phyloP scores from a whole-genome alignment of 2,329 filamentous ascomycete species.

The Conoideocrella luteorostrata region DNA sequence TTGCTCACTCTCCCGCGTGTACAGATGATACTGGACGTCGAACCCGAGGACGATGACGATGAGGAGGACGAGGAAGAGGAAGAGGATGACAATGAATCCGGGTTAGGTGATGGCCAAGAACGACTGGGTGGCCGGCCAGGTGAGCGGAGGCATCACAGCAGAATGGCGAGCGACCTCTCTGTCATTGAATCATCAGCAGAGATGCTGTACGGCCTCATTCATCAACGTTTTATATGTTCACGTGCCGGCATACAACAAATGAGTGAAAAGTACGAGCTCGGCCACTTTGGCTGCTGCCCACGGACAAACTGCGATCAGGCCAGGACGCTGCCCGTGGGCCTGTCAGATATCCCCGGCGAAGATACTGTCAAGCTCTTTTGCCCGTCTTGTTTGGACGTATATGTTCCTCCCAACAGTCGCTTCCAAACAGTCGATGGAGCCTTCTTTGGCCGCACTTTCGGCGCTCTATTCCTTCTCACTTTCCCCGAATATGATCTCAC shows the following conservation, averaged over 20 bases:
- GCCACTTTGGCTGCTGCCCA: conserved; percentile 95
- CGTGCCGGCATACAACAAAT: conserved; percentile 96
- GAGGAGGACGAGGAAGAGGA: conserved; percentile 75
- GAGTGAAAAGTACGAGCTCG: conserved; percentile 97
- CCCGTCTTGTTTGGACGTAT: conserved; percentile 92
- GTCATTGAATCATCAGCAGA: conserved; percentile 98
- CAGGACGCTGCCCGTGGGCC: conserved; percentile 85
- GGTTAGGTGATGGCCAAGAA: conserved; percentile 52
- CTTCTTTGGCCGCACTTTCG: conserved; percentile 97
- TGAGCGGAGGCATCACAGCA: conserved; percentile 70
- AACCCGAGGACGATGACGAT: conserved; percentile 89
- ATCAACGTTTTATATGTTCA: conserved; percentile 97
- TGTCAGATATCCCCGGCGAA: conserved; percentile 90
- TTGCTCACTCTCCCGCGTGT: conserved; percentile 3
- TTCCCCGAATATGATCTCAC: conserved; percentile 93
- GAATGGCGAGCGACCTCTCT: conserved; percentile 86
- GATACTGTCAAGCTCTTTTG: conserved; percentile 99
- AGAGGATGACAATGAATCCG: conserved; percentile 66
- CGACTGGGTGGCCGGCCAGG: conserved; percentile 32
- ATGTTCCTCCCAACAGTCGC: conserved; percentile 92
- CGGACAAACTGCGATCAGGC: conserved; percentile 86
- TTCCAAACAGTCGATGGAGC: conserved; percentile 97
- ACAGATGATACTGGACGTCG: conserved; percentile 94
- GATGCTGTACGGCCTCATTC: conserved; percentile 94
- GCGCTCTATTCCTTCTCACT: conserved; percentile 94